phyloP scores from a whole-genome alignment of 2,329 filamentous ascomycete species.

The Sclerotinia spermophila region DNA sequence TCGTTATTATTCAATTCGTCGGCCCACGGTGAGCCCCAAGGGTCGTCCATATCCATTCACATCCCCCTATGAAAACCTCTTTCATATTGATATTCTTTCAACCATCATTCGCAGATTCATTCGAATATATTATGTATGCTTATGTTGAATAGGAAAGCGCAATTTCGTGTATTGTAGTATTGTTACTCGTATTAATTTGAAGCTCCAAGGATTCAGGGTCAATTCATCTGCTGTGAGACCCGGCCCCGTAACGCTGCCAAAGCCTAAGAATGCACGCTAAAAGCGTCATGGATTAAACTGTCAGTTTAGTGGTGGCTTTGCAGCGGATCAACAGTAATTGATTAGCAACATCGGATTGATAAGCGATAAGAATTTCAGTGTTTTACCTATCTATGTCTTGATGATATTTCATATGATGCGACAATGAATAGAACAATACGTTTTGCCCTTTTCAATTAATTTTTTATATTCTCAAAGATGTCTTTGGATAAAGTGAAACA shows the following conservation, averaged over 20 bases:
- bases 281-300: constrained; percentile 5
- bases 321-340: constrained; percentile 3
- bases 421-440: constrained; percentile 8
- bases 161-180: constrained; percentile 9
- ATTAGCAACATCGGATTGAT: constrained; percentile 28
- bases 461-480: constrained; percentile 43
- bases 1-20: constrained; percentile 29
- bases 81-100: constrained; percentile 34
- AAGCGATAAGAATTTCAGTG: constrained; percentile 33
- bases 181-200: constrained; percentile 7
- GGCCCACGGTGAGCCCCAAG: constrained; percentile 41
- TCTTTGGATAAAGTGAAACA: constrained; percentile 69
- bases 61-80: constrained; percentile 17
- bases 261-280: constrained; percentile 14
- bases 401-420: neutral
- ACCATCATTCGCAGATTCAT: constrained; percentile 4
- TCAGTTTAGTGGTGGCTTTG: neutral
- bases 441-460: neutral
- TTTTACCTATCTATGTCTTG: neutral
- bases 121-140: neutral
- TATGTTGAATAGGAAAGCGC: neutral
- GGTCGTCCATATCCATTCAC: constrained; percentile 38
- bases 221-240: constrained; percentile 16
- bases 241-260: constrained; percentile 11
- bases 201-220: constrained; percentile 11